Percentiles rank a stretch among this genome's conserved stretches.
Conservation (phyloP, 805 yeast species). For the Candida khao-thaluensis region DNA sequence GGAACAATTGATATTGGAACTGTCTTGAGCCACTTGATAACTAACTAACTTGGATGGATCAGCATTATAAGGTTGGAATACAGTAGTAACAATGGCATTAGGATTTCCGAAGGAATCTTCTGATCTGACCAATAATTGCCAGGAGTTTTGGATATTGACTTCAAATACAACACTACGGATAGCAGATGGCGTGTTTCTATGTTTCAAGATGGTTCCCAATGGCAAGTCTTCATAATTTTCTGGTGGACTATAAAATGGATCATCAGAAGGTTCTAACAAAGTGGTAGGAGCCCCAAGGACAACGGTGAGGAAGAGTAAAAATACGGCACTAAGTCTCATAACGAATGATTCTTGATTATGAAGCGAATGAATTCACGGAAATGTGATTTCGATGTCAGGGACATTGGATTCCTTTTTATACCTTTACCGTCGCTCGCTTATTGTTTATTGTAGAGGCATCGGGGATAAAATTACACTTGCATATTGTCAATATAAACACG, state of each 20-base stretch:
- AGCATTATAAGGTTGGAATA: conserved; percentile 30
- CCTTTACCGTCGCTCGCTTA: no score
- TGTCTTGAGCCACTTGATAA: conserved; percentile 30
- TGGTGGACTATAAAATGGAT: conserved; percentile 25
- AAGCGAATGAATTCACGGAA: no score
- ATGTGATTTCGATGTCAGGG: no score
- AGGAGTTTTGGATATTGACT: conserved; percentile 21
- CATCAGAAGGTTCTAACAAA: conserved; percentile 19
- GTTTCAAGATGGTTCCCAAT: conserved; percentile 26
- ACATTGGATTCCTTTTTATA: no score
- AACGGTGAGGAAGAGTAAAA: background rate
- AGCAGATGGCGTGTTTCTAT: conserved; percentile 20
- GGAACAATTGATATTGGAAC: conserved; percentile 26
- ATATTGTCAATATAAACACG: no score
- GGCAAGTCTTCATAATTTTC: conserved; percentile 19
- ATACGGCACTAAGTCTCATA: background rate
- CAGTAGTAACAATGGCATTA: conserved; percentile 24
- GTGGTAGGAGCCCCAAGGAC: conserved; percentile 1
- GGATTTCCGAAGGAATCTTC: conserved; percentile 27
- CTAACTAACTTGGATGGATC: conserved; percentile 25
- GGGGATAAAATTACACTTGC: no score
- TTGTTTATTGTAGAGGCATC: no score
- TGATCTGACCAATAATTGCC: conserved; percentile 24
- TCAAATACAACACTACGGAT: conserved; percentile 20
- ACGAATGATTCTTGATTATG: background rate